phyloP scores from a whole-genome alignment of 768 basidiomycete genomes.

The Phanerodontia chrysosporium region DNA sequence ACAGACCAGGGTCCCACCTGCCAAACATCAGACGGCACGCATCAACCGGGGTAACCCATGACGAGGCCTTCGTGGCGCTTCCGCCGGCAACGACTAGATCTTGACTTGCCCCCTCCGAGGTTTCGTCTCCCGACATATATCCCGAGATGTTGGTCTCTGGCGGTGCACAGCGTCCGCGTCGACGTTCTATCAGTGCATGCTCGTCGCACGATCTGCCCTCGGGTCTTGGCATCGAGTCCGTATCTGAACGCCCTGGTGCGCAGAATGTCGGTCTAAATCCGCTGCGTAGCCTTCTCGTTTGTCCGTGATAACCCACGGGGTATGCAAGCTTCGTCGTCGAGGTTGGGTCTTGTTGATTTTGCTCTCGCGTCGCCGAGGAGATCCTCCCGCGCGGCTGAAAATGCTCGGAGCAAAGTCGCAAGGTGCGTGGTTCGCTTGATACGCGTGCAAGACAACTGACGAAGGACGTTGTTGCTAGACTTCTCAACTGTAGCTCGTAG shows the following conservation, averaged over 20 bases:
- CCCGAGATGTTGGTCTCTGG: not conserved
- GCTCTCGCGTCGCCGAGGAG: not conserved
- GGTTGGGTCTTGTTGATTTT: not conserved
- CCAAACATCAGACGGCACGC: not conserved
- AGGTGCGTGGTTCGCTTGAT: not conserved
- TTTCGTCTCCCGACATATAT: not conserved
- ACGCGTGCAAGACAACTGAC: not conserved
- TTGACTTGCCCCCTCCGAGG: not conserved
- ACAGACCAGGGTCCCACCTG: not conserved
- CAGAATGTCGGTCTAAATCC: slow-evolving; percentile 1
- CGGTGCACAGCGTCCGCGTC: not conserved
- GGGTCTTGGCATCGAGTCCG: not conserved
- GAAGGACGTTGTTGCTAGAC: not conserved
- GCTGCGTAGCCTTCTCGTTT: slow-evolving; percentile 1
- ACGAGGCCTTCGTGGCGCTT: not conserved
- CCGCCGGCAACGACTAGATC: not conserved
- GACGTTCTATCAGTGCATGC: not conserved
- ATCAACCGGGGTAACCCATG: not conserved
- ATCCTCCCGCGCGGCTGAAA: not conserved
- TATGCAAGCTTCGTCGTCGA: not conserved
- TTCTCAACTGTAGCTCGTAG: not conserved
- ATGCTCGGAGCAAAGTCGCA: not conserved
- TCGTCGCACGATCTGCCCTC: not conserved
- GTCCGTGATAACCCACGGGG: slow-evolving; percentile 3
- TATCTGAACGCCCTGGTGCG: not conserved